Percentiles rank a stretch among this genome's conserved stretches.
phyloP scores from a whole-genome alignment of 169 alveolate genomes.

The Plasmodium gonderi region DNA sequence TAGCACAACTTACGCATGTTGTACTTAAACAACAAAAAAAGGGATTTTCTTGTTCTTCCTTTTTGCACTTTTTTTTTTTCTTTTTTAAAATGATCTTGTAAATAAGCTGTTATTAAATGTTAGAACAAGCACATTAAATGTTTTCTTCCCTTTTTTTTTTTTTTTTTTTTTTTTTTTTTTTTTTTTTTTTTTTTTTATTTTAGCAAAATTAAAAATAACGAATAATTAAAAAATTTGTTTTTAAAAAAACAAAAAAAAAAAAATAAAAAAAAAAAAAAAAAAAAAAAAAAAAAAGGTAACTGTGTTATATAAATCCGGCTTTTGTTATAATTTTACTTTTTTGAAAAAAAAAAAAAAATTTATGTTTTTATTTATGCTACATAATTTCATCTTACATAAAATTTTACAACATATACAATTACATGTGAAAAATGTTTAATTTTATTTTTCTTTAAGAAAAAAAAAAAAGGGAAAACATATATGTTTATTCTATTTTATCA shows the following conservation, averaged over 20 bases:
- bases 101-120: not conserved
- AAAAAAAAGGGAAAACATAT: slow-evolving; percentile 17
- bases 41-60: slow-evolving; percentile 32
- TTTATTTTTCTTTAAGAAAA: not conserved
- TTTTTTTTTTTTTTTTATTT: no score
- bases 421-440: slow-evolving; percentile 3
- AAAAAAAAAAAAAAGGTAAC: slow-evolving; percentile 16
- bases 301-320: slow-evolving; percentile 2
- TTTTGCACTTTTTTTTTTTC: slow-evolving; percentile 16
- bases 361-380: not conserved
- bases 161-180: slow-evolving; percentile 14
- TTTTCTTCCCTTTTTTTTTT: slow-evolving; percentile 13
- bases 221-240: not conserved
- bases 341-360: not conserved
- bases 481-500: not conserved
- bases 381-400: not conserved
- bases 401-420: not conserved
- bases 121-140: slow-evolving; percentile 19
- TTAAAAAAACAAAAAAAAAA: not conserved
- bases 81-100: slow-evolving; percentile 31
- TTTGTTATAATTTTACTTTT: slow-evolving; percentile 23
- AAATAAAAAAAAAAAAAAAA: not conserved
- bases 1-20: not conserved
- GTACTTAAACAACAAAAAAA: not conserved
- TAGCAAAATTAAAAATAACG: not conserved